These are phyloP conservation scores for Talaromyces borbonicus DNA, from an alignment of 495 filamentous ascomycete genomes.

Conservation along the genomic window DNA sequence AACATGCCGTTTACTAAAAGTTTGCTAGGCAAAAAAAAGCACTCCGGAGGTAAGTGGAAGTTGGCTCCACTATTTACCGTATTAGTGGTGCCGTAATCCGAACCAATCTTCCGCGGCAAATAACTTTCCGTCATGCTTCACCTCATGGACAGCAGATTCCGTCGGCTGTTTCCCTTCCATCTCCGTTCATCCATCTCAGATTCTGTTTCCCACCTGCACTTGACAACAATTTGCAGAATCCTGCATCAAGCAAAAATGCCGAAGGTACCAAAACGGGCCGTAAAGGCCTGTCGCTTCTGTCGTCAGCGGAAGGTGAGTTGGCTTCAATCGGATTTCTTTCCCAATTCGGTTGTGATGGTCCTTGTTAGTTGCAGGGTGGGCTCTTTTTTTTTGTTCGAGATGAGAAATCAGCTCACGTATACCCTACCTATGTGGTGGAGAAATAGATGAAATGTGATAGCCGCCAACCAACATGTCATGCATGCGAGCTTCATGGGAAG, in stretches of 20 bases:
- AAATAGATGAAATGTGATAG: slow-evolving; percentile 23
- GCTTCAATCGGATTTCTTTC: neutral
- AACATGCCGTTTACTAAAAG: no score
- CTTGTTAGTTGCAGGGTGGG: neutral
- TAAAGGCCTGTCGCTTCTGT: slow-evolving; percentile 20
- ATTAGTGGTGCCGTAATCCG: no score
- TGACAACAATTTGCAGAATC: neutral
- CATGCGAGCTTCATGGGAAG: slow-evolving; percentile 10
- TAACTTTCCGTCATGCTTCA: neutral
- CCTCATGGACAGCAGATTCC: no score
- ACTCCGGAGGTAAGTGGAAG: no score
- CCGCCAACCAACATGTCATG: slow-evolving; percentile 17
- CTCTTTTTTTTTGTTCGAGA: neutral
- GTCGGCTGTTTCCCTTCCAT: neutral
- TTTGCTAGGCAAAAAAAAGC: no score
- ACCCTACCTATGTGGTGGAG: no score
- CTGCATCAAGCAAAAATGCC: neutral
- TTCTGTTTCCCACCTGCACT: neutral
- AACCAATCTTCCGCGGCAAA: neutral
- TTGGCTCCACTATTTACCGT: no score
- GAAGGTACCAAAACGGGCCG: slow-evolving; percentile 10
- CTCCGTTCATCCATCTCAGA: neutral
- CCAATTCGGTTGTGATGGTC: no score
- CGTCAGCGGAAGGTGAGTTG: slow-evolving; percentile 20
- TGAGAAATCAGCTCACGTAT: neutral